phyloP scores from a whole-genome alignment of 164 flowering plant species.

The Warburgia ugandensis region DNA sequence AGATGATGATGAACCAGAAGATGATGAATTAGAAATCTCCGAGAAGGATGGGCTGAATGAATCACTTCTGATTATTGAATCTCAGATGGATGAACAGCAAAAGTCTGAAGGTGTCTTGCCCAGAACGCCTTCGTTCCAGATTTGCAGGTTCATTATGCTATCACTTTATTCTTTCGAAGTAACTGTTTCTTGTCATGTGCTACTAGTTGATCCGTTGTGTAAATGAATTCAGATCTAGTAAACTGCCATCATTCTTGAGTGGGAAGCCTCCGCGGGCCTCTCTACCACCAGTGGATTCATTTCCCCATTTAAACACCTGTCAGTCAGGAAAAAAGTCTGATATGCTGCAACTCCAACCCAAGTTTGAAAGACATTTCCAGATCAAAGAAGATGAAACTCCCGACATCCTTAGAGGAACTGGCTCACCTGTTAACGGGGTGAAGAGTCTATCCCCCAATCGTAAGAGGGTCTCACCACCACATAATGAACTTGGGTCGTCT shows the following conservation, averaged over 20 bases:
- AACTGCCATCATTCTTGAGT: constrained; percentile 45
- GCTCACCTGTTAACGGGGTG: constrained; percentile 47
- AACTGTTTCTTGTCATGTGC: no score
- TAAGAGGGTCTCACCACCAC: constrained; percentile 91
- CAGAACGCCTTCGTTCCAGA: constrained; percentile 29
- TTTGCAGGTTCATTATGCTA: background rate
- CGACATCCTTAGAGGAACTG: constrained; percentile 40
- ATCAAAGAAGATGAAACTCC: constrained; percentile 64
- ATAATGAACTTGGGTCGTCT: constrained; percentile 29
- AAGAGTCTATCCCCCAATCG: constrained; percentile 71
- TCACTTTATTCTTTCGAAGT: no score
- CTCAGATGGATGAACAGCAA: constrained; percentile 36
- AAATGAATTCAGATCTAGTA: constrained; percentile 19
- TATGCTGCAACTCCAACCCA: constrained; percentile 27
- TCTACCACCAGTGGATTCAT: constrained; percentile 25
- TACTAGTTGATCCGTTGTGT: no score
- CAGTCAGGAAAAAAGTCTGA: constrained; percentile 35
- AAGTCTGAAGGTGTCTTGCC: constrained; percentile 30
- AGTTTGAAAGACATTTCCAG: constrained; percentile 39
- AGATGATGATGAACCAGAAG: constrained; percentile 44
- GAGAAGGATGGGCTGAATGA: constrained; percentile 31
- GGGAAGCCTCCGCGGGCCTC: constrained; percentile 49
- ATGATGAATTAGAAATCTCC: constrained; percentile 41
- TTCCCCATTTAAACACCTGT: no score
- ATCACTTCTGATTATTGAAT: constrained; percentile 24